Conservation (phyloP, 352 stramenopile genomes). For the Lagenidium giganteum region DNA sequence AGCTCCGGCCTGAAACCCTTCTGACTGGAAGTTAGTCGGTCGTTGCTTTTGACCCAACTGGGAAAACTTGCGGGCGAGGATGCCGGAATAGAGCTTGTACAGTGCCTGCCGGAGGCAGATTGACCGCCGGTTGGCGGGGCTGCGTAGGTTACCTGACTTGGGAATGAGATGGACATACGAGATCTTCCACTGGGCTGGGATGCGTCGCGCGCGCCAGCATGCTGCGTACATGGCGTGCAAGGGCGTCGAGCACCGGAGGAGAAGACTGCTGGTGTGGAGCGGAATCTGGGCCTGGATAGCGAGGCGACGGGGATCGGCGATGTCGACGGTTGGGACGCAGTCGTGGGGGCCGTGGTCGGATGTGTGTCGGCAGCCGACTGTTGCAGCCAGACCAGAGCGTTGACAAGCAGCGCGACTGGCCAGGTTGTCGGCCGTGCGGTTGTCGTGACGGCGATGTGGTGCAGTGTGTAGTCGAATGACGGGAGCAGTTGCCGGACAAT, state of each 20-base stretch:
- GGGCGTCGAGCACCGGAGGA: too few relatives aligned
- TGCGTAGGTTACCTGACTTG: conserved; percentile 16
- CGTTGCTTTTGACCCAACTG: conserved; percentile 17
- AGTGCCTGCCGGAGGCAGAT: conserved; percentile 27
- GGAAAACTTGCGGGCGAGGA: conserved; percentile 13
- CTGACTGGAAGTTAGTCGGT: conserved; percentile 2
- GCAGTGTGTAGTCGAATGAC: background rate
- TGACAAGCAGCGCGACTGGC: conserved; percentile 6
- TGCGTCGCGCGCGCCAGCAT: conserved; percentile 13
- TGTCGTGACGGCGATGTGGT: conserved; percentile 5
- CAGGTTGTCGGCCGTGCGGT: conserved; percentile 8
- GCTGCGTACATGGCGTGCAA: conserved; percentile 4
- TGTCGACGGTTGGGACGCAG: too few relatives aligned
- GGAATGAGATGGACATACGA: conserved; percentile 10
- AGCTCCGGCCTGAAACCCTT: conserved; percentile 23
- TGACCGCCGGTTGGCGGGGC: conserved; percentile 18
- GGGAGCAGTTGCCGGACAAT: background rate
- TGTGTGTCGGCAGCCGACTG: too few relatives aligned
- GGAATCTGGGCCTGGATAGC: too few relatives aligned
- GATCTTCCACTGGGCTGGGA: conserved; percentile 20
- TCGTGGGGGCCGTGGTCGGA: too few relatives aligned
- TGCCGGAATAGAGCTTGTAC: conserved; percentile 27
- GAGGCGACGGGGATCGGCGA: too few relatives aligned
- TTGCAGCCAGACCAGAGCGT: too few relatives aligned
- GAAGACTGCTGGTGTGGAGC: too few relatives aligned